These are phyloP conservation scores for Daldinia concentrica DNA, from an alignment of 495 filamentous ascomycete species.

Conservation along the genomic window DNA sequence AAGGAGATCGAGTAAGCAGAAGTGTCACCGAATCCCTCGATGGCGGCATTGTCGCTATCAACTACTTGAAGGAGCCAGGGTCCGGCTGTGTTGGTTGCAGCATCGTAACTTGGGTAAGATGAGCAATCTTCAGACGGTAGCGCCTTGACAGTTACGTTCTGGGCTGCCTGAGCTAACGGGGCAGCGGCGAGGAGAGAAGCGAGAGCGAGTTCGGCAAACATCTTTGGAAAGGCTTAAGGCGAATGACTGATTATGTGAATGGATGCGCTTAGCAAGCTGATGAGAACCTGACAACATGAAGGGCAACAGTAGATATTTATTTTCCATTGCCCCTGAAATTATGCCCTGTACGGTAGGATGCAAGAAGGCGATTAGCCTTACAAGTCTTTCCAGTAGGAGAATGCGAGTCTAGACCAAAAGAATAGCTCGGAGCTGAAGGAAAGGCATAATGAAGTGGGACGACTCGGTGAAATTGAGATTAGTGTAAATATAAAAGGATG, in stretches of 20 bases:
- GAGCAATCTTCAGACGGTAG: constrained; percentile 41
- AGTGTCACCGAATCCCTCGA: constrained; percentile 46
- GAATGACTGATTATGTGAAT: not conserved
- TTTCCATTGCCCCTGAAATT: not conserved
- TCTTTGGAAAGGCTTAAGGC: constrained; percentile 5
- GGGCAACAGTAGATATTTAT: not conserved
- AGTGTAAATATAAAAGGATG: not conserved
- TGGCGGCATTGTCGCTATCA: constrained; percentile 43
- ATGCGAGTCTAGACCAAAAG: constrained; percentile 19
- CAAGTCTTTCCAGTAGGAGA: not conserved
- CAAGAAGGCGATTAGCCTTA: not conserved
- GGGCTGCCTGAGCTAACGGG: constrained; percentile 37
- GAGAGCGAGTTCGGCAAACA: constrained; percentile 34
- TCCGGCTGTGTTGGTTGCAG: constrained; percentile 42
- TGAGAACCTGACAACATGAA: not conserved
- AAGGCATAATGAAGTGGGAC: constrained; percentile 16
- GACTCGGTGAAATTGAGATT: constrained; percentile 30
- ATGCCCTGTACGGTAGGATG: not conserved
- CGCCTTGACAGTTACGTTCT: constrained; percentile 40
- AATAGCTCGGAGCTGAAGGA: not conserved
- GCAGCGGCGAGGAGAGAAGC: constrained; percentile 31
- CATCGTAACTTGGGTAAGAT: constrained; percentile 44
- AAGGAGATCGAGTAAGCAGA: constrained; percentile 36
- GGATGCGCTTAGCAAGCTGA: constrained; percentile 1
- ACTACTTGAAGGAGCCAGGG: constrained; percentile 44